Conservation (phyloP, 768 basidiomycete species). For the Tricholoma terreum region DNA sequence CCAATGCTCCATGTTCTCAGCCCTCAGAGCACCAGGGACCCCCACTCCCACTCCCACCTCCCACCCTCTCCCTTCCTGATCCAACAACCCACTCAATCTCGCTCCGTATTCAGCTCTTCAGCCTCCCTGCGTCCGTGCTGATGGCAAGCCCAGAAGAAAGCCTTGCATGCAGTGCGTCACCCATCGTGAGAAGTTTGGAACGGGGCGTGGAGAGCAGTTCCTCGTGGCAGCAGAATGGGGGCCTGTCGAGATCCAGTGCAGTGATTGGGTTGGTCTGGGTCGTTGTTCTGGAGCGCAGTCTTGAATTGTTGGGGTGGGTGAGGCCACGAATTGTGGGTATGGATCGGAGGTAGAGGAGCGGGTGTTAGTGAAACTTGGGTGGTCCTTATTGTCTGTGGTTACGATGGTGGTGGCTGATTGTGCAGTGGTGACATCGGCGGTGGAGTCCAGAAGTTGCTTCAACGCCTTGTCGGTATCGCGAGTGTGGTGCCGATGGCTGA, state of each 20-base stretch:
- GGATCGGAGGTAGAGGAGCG: neutral
- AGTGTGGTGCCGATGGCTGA: constrained; percentile 10
- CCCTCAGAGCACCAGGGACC: constrained; percentile 37
- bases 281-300: constrained; percentile 61
- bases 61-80: no score
- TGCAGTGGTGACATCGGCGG: neutral
- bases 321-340: neutral
- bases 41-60: no score
- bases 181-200: no score
- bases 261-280: constrained; percentile 41
- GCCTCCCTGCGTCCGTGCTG: constrained; percentile 34
- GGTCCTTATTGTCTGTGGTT: constrained; percentile 6
- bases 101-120: constrained; percentile 44
- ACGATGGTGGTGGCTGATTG: neutral
- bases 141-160: constrained; percentile 54
- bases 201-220: constrained; percentile 66
- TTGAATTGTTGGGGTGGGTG: constrained; percentile 22
- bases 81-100: constrained; percentile 58
- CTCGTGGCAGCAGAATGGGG: constrained; percentile 76
- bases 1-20: constrained; percentile 17
- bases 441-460: neutral
- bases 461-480: constrained; percentile 15
- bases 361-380: neutral
- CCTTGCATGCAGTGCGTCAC: constrained; percentile 49
- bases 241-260: no score